Evolutionary conservation across 768 basidiomycete genomes (phyloP), one percentile per base, ranked within the genome.

Genomic region (Hypholoma sublateritium): DNA sequence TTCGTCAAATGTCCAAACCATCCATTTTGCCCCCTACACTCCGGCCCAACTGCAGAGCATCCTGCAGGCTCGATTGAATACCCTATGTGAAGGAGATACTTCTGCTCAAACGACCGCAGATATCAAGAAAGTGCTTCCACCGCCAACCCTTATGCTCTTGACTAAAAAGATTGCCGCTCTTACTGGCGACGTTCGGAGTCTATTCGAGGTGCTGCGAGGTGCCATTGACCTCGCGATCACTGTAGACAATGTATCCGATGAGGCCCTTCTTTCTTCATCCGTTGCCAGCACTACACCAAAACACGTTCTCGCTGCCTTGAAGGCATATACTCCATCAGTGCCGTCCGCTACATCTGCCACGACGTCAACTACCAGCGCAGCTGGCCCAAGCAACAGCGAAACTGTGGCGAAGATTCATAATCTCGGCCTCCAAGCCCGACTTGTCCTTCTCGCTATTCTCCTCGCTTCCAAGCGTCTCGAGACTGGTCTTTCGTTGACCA

Each of bases 1-100:
- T 57, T 67, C 79, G 55, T 71, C 67, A 47, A 64, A 74, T 47
- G 81, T 88, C 21, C 71, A 75, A 22, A 93, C 91, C 1, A 72
- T 93, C 35, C 91, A 93, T 67, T 94, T 95, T 66, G 75, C 85
- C 17, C 90, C 93, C 0, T 95, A 95, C 67, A 85, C 84, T 0
- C 80, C 89, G 14, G 63, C 78, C 5, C 88, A 93, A 64, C 79
- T 95, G 8, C 80, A 86, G 36, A 74, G 80, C 8, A 89, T 95
- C 62, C 74, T 93, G 5, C 78, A 80, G 48, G 75, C 83, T 4
- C 84, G 93, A 22, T 78, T 94, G 35, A 71, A 74, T 16, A 70
- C 82, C 1, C 73, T 91, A 9, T 76, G 77, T 34, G 74, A 76
- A 8, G 28, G 57, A 17, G 70, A 70, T 11, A 55, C 58, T 11